Conservation (phyloP, 208 protist genomes). For the Blastocrithidia nonstop region DNA sequence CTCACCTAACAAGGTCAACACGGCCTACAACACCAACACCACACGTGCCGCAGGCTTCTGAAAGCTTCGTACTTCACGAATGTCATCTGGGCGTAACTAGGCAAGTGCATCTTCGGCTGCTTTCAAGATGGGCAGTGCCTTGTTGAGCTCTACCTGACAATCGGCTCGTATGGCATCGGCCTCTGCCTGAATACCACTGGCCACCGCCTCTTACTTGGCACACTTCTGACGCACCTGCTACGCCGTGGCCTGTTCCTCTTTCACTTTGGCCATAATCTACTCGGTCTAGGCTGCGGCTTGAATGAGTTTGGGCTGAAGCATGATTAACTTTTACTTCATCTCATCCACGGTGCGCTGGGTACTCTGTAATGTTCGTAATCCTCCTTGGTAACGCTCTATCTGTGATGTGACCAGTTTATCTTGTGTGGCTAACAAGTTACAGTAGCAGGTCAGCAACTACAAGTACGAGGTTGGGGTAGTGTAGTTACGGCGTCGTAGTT, state of each 20-base stretch:
- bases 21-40: slow-evolving; percentile 86
- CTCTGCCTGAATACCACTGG: slow-evolving; percentile 75
- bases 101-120: slow-evolving; percentile 86
- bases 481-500: slow-evolving; percentile 90
- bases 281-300: slow-evolving; percentile 88
- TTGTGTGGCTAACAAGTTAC: slow-evolving; percentile 76
- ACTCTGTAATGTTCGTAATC: slow-evolving; percentile 85
- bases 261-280: slow-evolving; percentile 85
- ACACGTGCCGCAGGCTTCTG: slow-evolving; percentile 83
- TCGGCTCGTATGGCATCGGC: slow-evolving; percentile 82
- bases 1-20: slow-evolving; percentile 84
- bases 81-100: slow-evolving; percentile 86
- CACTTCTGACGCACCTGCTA: slow-evolving; percentile 72
- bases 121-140: slow-evolving; percentile 88
- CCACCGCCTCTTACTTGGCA: slow-evolving; percentile 76
- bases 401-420: slow-evolving; percentile 39
- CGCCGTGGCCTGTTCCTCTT: slow-evolving; percentile 79
- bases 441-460: slow-evolving; percentile 86
- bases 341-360: slow-evolving; percentile 89
- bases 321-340: slow-evolving; percentile 91
- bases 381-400: slow-evolving; percentile 79
- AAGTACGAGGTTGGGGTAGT: slow-evolving; percentile 95
- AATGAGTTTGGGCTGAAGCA: slow-evolving; percentile 90
- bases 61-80: slow-evolving; percentile 89
- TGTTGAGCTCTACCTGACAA: slow-evolving; percentile 88